Percentiles rank a stretch among this genome's conserved stretches.
Conservation (phyloP, 1,284 basidiomycete genomes). For the Hemileia vastatrix region DNA sequence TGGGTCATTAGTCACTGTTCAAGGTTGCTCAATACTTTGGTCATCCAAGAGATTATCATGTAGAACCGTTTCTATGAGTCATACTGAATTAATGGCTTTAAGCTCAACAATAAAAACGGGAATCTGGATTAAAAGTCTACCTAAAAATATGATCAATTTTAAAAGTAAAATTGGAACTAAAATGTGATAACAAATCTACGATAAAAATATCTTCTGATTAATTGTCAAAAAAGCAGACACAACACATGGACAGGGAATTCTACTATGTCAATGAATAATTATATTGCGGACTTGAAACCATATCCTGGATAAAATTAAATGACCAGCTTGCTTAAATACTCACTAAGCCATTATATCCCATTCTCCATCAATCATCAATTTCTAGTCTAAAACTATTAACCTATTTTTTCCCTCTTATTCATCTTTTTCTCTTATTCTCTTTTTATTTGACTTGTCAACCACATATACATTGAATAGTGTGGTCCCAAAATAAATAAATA, state of each 20-base stretch:
- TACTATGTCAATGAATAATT: neutral
- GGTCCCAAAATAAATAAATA: no score
- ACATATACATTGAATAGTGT: no score
- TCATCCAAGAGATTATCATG: neutral
- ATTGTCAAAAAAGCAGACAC: neutral
- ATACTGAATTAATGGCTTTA: slow-evolving; percentile 8
- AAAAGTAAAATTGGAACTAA: neutral
- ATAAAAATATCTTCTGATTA: neutral
- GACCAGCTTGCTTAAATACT: no score
- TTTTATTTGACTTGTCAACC: no score
- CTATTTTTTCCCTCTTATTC: no score
- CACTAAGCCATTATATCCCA: no score
- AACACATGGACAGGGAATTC: slow-evolving; percentile 7
- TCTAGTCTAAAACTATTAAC: no score
- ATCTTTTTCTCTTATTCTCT: no score
- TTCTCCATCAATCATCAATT: no score
- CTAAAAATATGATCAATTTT: neutral
- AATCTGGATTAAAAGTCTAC: neutral
- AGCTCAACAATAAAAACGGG: neutral
- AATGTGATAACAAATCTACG: neutral
- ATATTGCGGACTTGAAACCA: no score
- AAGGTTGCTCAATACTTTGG: slow-evolving; percentile 1
- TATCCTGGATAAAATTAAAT: no score
- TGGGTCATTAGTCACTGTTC: neutral
- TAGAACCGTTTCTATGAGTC: neutral